Evolutionary conservation across 1,284 basidiomycete genomes (phyloP).

Genomic region (Cutaneotrichosporon cutaneum): DNA sequence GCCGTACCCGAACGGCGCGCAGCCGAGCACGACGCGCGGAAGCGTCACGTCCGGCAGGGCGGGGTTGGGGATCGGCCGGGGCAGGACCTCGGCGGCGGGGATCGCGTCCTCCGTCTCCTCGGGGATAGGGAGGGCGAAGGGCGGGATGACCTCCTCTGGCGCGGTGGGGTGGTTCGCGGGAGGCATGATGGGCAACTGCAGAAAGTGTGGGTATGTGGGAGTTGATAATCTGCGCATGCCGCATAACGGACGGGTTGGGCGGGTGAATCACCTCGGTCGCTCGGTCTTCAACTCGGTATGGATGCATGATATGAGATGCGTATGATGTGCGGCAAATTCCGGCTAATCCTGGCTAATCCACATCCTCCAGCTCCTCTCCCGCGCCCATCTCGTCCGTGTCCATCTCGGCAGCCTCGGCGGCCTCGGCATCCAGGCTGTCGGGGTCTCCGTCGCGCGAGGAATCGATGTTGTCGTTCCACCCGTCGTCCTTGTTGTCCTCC

Average conservation of each 20-base stretch:
- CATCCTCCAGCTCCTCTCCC: not conserved
- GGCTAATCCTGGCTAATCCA: not conserved
- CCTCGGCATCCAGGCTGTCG: not conserved
- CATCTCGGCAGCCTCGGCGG: not conserved
- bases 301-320: not conserved
- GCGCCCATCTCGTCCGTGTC: not conserved
- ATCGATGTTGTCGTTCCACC: not conserved
- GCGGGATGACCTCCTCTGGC: conserved; percentile 36
- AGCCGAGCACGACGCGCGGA: conserved; percentile 64
- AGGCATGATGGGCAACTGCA: not conserved
- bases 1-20: conserved; percentile 67
- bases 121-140: conserved; percentile 26
- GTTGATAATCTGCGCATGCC: not conserved
- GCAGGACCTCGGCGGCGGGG: conserved; percentile 27
- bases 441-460: not conserved
- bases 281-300: no score
- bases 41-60: conserved; percentile 33
- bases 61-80: conserved; percentile 5
- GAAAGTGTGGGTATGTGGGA: not conserved
- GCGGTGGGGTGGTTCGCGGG: conserved; percentile 39
- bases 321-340: not conserved
- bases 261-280: not conserved
- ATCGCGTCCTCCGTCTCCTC: conserved; percentile 33
- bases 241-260: not conserved
- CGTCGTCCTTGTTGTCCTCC: not conserved